phyloP scores from a whole-genome alignment of 441 rosid genomes.

The Omphalea diandra region DNA sequence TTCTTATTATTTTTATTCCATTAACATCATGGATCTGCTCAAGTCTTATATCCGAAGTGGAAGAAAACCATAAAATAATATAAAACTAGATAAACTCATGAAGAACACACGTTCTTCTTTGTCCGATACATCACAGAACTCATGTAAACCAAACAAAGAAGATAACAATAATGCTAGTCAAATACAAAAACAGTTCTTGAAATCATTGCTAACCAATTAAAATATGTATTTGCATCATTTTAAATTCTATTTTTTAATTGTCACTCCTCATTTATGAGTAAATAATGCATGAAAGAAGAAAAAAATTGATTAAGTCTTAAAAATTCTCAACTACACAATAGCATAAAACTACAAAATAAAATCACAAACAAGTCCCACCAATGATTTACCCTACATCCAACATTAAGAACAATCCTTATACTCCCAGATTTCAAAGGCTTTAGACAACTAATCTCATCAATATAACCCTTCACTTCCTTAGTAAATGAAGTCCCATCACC shows the following conservation, averaged over 20 bases:
- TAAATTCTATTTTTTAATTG: no score
- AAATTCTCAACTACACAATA: no score
- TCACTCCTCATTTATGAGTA: neutral
- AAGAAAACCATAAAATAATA: neutral
- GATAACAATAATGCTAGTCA: no score
- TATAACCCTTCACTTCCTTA: slow-evolving; percentile 50
- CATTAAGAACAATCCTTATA: slow-evolving; percentile 57
- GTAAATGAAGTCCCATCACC: slow-evolving; percentile 73
- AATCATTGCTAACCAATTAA: no score
- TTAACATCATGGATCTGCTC: neutral
- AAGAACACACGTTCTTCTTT: no score
- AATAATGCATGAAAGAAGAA: neutral
- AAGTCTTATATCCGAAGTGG: neutral
- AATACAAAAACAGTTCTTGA: no score
- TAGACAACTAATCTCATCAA: slow-evolving; percentile 39
- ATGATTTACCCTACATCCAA: slow-evolving; percentile 61
- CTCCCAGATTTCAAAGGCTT: slow-evolving; percentile 56
- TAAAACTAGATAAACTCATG: neutral
- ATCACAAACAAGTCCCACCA: neutral
- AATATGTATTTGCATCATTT: no score
- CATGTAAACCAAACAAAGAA: no score
- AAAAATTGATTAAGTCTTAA: neutral
- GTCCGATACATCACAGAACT: no score
- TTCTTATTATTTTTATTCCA: neutral
- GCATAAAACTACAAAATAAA: neutral